phyloP scores from a whole-genome alignment of 768 basidiomycete species.

The Sistotremastrum suecicum region DNA sequence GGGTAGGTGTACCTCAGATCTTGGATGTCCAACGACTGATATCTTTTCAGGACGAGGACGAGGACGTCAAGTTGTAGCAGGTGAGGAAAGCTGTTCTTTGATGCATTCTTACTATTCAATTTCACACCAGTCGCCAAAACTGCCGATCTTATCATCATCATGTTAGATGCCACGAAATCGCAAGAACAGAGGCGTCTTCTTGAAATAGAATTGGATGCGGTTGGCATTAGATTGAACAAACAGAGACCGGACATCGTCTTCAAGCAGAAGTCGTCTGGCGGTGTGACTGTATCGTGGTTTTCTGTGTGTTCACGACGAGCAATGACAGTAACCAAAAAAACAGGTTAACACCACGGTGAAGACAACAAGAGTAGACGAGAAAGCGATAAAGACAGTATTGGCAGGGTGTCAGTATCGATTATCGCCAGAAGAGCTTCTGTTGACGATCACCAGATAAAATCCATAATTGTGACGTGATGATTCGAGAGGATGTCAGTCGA shows the following conservation, averaged over 20 bases:
- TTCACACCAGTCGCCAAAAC: slow-evolving; percentile 56
- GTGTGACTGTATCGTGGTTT: slow-evolving; percentile 37
- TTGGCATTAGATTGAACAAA: slow-evolving; percentile 91
- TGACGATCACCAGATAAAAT: slow-evolving; percentile 46
- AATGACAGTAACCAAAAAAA: slow-evolving; percentile 2
- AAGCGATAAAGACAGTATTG: slow-evolving; percentile 84
- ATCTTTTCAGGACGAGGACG: slow-evolving; percentile 54
- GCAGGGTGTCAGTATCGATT: slow-evolving; percentile 54
- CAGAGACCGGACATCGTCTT: slow-evolving; percentile 87
- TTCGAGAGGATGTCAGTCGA: slow-evolving; percentile 75
- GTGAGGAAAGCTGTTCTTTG: slow-evolving; percentile 20
- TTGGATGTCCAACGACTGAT: background rate
- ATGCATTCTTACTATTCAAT: background rate
- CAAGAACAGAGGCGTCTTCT: slow-evolving; percentile 81
- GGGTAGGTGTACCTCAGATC: slow-evolving; percentile 20
- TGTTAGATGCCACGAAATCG: slow-evolving; percentile 88
- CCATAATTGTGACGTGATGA: slow-evolving; percentile 96
- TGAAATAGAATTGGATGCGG: slow-evolving; percentile 90
- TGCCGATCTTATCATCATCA: slow-evolving; percentile 84
- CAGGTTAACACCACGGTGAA: slow-evolving; percentile 86
- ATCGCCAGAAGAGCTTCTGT: background rate
- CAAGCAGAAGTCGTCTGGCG: slow-evolving; percentile 85
- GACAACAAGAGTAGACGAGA: slow-evolving; percentile 87
- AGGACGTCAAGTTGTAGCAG: slow-evolving; percentile 93
- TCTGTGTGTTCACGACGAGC: background rate